Percentiles rank a stretch among this genome's conserved stretches.
These are phyloP conservation scores for Colletotrichum melonis DNA, from an alignment of 2,329 filamentous ascomycete genomes.

Conservation along the genomic window DNA sequence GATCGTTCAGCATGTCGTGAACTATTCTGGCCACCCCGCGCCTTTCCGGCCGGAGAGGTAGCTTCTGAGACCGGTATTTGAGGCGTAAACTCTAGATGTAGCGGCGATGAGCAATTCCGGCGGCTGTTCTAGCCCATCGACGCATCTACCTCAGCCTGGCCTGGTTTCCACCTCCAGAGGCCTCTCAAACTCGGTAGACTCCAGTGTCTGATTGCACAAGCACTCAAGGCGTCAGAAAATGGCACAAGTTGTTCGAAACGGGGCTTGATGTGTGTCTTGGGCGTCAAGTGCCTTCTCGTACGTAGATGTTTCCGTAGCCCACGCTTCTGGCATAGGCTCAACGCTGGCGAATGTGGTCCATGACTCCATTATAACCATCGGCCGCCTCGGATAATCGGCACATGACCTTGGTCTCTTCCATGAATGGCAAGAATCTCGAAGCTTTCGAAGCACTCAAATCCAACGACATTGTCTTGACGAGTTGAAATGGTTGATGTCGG, in stretches of 20 bases:
- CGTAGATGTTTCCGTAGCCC: constrained; percentile 12
- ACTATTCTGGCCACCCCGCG: neutral
- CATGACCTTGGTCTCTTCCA: neutral
- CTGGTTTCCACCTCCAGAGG: neutral
- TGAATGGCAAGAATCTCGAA: neutral
- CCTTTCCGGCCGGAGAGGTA: neutral
- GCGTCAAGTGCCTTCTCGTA: neutral
- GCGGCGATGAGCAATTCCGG: constrained; percentile 2
- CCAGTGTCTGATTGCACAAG: neutral
- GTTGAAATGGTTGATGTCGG: neutral
- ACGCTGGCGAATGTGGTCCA: neutral
- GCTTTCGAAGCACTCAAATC: neutral
- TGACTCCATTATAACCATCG: constrained; percentile 9
- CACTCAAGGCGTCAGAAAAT: neutral
- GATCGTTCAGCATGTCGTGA: neutral
- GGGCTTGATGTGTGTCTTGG: neutral
- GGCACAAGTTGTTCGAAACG: neutral
- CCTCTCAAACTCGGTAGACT: neutral
- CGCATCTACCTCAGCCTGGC: neutral
- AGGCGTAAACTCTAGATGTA: neutral
- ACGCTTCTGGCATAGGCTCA: neutral
- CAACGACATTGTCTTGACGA: neutral
- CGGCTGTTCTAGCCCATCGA: neutral
- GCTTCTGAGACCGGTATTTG: neutral
- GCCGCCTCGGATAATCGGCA: constrained; percentile 1